phyloP scores from a whole-genome alignment of 108 stramenopile species.

The Craspedostauros australis region DNA sequence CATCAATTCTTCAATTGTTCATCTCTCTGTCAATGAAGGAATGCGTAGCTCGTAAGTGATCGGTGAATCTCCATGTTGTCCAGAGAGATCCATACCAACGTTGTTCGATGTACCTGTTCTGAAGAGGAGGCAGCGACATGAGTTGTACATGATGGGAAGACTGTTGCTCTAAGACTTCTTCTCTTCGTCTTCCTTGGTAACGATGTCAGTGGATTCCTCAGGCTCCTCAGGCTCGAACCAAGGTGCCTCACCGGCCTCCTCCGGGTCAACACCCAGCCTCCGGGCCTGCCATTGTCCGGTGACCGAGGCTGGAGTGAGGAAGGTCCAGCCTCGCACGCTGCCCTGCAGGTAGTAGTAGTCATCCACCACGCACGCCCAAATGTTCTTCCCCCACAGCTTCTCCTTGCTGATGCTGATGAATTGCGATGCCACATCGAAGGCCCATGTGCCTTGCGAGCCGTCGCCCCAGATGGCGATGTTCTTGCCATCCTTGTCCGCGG shows the following conservation, averaged over 20 bases:
- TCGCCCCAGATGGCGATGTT: conserved; percentile 77
- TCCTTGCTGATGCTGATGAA: conserved; percentile 70
- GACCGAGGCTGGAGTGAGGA: conserved; percentile 57
- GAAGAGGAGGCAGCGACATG: no score
- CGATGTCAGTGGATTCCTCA: conserved; percentile 17
- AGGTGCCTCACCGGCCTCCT: conserved; percentile 72
- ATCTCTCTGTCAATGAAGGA: no score
- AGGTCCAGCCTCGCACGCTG: conserved; percentile 79
- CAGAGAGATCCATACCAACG: no score
- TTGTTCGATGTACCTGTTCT: no score
- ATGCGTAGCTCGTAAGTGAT: no score
- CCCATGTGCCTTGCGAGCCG: conserved; percentile 61
- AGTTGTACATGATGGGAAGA: no score
- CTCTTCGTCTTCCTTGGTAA: conserved; percentile 13
- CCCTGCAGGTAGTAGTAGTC: conserved; percentile 80
- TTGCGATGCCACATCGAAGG: conserved; percentile 63
- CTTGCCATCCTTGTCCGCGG: conserved; percentile 49
- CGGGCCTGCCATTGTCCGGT: conserved; percentile 80
- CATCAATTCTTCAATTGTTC: no score
- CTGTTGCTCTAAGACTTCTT: no score
- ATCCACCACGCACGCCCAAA: conserved; percentile 74
- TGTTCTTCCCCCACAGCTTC: conserved; percentile 57
- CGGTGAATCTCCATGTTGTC: no score
- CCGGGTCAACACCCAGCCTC: conserved; percentile 65
- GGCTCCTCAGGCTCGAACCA: conserved; percentile 61